Conservation (phyloP, 179 eudicot species). For the Silene coronaria region DNA sequence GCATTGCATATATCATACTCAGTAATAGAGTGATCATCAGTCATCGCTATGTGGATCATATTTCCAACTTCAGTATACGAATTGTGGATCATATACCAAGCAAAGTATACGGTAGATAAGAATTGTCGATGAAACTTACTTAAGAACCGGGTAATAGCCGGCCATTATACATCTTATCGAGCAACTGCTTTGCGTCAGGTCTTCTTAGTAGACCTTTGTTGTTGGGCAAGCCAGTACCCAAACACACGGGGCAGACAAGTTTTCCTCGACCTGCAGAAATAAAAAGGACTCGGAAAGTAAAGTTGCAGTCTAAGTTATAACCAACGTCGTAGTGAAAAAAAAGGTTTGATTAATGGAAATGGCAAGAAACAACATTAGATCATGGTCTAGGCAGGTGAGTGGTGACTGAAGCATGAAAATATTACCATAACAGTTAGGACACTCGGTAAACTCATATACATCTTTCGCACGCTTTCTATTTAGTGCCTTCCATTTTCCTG, state of each 20-base stretch:
- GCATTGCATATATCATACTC: neutral
- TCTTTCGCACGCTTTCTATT: conserved; percentile 94
- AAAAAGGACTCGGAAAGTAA: neutral
- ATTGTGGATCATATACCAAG: too few species aligned
- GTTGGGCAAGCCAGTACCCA: conserved; percentile 94
- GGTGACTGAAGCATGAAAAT: conserved; percentile 6
- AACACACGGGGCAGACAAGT: conserved; percentile 93
- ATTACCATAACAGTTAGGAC: conserved; percentile 88
- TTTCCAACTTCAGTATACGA: neutral
- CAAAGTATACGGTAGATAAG: neutral
- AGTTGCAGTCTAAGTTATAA: neutral
- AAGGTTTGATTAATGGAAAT: neutral
- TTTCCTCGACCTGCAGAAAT: conserved; percentile 79
- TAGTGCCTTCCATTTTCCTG: conserved; percentile 98
- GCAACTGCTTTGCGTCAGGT: conserved; percentile 72
- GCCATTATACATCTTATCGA: conserved; percentile 94
- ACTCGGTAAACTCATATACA: conserved; percentile 82
- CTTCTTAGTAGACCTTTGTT: conserved; percentile 94
- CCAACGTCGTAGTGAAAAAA: neutral
- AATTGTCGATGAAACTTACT: conserved; percentile 29
- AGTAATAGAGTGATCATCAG: too few species aligned
- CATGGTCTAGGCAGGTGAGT: neutral
- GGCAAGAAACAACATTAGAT: neutral
- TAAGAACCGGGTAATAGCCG: conserved; percentile 68
- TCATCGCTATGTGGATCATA: neutral